Base-by-base conservation (phyloP, 179 eudicot genomes). In the Heliamphora pulchella region DNA sequence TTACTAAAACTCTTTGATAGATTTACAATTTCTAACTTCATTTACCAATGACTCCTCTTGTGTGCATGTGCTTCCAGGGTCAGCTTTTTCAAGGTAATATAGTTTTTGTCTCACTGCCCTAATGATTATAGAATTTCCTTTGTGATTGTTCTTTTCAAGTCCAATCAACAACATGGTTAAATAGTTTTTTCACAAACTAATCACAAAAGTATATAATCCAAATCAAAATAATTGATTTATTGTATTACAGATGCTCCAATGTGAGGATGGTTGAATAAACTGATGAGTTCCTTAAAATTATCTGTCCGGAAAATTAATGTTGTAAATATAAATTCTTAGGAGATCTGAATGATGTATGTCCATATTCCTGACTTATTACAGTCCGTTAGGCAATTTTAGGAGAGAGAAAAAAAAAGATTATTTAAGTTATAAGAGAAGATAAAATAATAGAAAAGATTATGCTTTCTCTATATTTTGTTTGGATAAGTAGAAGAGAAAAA, bases 21-120 rank as follows among this genome's bases (percentile, higher is more conserved):
- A 58, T 50, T 54, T 70, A 62, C 50, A 20, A 58, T 51, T 80
- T 10, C 20, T 69, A 58, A 65, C 55, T 10, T 72, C 9, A 31
- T 50, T 71, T 67, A 55, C 62, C 58, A 2, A 14, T 4, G 31
- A 67, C 53, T 79, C 55, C 76, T 80, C 71, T 20, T 82, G 50
- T 18, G 67, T 89, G 63, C 77, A 72, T 86, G 15, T 80, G 57
- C 57, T 71, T 78, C 76, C 93, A 92, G 97, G 86, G 84, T 89
- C 85, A 85, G 80, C 9, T 92, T 92, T 80, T 92, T 91, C 82
- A 55, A 89, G 97, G 97, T 92, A 91, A 46, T 57, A 3, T 13
- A 7, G 22, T 41, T 41, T 74, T 14, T 8, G 43, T 68, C 2
- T 4, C 7, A 18, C 50, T 53, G 4, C 69, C n/a, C 41, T 9